Conservation (phyloP, 1,284 basidiomycete species). For the Lentinus polychrous region DNA sequence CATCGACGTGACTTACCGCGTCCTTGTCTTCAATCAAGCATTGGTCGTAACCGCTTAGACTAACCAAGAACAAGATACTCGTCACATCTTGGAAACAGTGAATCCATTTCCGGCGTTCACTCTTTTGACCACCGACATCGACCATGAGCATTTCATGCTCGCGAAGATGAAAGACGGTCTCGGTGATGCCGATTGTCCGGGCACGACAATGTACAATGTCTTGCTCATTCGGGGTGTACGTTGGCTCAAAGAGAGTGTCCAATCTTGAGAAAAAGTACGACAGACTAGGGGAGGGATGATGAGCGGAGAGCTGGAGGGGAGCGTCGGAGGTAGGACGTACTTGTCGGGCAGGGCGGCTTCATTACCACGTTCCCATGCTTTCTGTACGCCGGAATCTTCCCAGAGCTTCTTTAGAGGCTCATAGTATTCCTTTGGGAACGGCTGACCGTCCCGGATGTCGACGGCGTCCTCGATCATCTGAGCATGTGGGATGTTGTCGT, state of each 20-base stretch:
- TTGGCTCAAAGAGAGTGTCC: slow-evolving; percentile 69
- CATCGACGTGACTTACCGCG: slow-evolving; percentile 49
- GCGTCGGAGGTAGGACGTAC: slow-evolving; percentile 29
- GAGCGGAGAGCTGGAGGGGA: neutral
- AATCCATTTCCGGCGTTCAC: slow-evolving; percentile 86
- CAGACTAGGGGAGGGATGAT: slow-evolving; percentile 34
- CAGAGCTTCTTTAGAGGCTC: slow-evolving; percentile 70
- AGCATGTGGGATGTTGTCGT: slow-evolving; percentile 48
- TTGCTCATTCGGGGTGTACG: slow-evolving; percentile 71
- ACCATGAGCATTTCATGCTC: slow-evolving; percentile 82
- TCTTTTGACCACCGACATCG: slow-evolving; percentile 88
- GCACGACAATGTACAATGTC: slow-evolving; percentile 84
- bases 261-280: slow-evolving; percentile 74
- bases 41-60: slow-evolving; percentile 86
- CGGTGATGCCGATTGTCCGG: slow-evolving; percentile 91
- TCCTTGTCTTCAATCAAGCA: slow-evolving; percentile 91
- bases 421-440: slow-evolving; percentile 63
- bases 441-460: slow-evolving; percentile 74
- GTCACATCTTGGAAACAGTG: slow-evolving; percentile 85
- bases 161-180: slow-evolving; percentile 76
- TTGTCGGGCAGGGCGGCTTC: slow-evolving; percentile 88
- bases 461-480: slow-evolving; percentile 62
- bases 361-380: slow-evolving; percentile 70
- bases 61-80: slow-evolving; percentile 82
- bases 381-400: slow-evolving; percentile 72